Percentiles rank a stretch among this genome's conserved stretches.
phyloP scores from a whole-genome alignment of 192 early-diverging fungal species.

The Phlyctochytrium arcticum region DNA sequence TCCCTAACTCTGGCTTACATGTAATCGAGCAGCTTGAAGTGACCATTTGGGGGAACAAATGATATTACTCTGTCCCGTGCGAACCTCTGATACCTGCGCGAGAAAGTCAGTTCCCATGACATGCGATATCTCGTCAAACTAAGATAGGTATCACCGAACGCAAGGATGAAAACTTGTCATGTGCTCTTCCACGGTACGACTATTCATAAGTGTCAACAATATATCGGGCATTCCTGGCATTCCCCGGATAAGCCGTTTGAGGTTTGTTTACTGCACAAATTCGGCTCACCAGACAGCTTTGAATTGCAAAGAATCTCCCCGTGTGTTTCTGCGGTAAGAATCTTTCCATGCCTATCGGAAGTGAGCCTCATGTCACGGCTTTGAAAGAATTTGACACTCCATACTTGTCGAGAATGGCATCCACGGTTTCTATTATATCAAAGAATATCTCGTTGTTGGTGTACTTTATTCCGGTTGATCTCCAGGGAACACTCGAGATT shows the following conservation, averaged over 20 bases:
- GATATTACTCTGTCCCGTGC: constrained; percentile 73
- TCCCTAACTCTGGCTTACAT: constrained; percentile 9
- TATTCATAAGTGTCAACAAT: constrained; percentile 67
- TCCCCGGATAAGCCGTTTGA: neutral
- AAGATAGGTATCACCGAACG: constrained; percentile 50
- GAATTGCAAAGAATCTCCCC: constrained; percentile 77
- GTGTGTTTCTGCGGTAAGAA: constrained; percentile 72
- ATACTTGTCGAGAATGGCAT: constrained; percentile 74
- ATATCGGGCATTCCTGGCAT: constrained; percentile 84
- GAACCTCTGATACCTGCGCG: constrained; percentile 61
- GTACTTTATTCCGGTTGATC: constrained; percentile 81
- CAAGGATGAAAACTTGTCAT: constrained; percentile 80
- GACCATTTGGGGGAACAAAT: constrained; percentile 93
- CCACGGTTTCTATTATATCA: constrained; percentile 86
- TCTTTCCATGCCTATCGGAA: constrained; percentile 49
- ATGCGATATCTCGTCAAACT: neutral
- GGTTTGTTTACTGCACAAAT: neutral
- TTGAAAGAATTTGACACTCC: constrained; percentile 3
- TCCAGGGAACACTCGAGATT: constrained; percentile 80
- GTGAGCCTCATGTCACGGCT: neutral
- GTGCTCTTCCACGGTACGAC: constrained; percentile 68
- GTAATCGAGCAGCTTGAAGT: constrained; percentile 85
- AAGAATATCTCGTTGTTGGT: constrained; percentile 91
- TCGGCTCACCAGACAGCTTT: constrained; percentile 62
- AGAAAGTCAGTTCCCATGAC: neutral